Conservation (phyloP, 1,139 yeast genomes). For the Saccharomyces hybrid region DNA sequence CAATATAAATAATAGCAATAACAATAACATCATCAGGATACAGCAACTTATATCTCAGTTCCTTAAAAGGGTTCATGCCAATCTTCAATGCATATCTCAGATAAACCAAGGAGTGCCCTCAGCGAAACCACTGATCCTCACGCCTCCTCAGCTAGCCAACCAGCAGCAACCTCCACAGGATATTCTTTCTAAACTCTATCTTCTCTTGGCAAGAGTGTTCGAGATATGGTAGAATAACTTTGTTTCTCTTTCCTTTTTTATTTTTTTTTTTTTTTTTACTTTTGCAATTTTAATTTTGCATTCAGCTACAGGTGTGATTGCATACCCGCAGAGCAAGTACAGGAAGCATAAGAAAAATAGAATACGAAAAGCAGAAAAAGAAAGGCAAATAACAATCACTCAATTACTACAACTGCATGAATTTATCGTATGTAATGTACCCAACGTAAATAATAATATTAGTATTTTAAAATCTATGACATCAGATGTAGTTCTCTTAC, state of each 20-base stretch:
- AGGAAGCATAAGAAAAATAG: not conserved
- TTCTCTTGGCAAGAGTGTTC: slow-evolving; percentile 29
- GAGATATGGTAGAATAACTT: slow-evolving; percentile 26
- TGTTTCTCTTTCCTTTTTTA: not conserved
- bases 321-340: not conserved
- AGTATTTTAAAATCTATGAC: not conserved
- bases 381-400: not conserved
- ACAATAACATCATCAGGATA: slow-evolving; percentile 4
- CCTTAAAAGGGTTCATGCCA: slow-evolving; percentile 30
- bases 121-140: slow-evolving; percentile 27
- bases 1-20: slow-evolving; percentile 10
- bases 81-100: slow-evolving; percentile 31
- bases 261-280: not conserved
- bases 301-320: not conserved
- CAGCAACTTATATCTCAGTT: slow-evolving; percentile 23
- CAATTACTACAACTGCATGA: not conserved
- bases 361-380: not conserved
- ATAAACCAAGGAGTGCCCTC: slow-evolving; percentile 27
- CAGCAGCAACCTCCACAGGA: slow-evolving; percentile 23
- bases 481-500: not conserved
- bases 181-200: slow-evolving; percentile 28
- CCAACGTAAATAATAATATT: not conserved
- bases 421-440: not conserved
- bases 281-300: no score
- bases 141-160: slow-evolving; percentile 23